phyloP scores from a whole-genome alignment of 495 filamentous ascomycete species.

The Annulohypoxylon bovei region DNA sequence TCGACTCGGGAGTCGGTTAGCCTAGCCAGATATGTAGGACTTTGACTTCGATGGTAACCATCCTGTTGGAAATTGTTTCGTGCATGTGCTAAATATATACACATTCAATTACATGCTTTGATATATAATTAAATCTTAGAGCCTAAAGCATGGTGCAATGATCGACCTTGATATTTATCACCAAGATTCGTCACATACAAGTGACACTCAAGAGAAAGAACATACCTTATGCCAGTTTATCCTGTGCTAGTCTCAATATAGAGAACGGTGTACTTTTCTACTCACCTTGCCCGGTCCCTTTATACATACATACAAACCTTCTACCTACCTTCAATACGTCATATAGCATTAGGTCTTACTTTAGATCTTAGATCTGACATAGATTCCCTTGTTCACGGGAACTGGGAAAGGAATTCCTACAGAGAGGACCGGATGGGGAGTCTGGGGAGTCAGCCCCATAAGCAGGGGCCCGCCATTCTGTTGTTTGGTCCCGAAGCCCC shows the following conservation, averaged over 20 bases:
- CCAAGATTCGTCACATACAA: neutral
- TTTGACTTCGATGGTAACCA: neutral
- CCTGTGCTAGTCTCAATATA: neutral
- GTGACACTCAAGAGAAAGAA: neutral
- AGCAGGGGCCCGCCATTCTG: neutral
- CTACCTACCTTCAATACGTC: neutral
- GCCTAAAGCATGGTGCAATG: neutral
- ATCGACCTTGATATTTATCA: slow-evolving; percentile 2
- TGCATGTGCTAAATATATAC: neutral
- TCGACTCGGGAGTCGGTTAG: neutral
- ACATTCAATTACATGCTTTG: neutral
- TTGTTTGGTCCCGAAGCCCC: slow-evolving; percentile 1
- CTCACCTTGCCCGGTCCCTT: neutral
- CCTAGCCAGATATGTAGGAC: neutral
- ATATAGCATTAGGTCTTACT: neutral
- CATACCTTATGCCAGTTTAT: neutral
- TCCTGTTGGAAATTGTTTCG: neutral
- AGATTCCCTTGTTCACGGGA: neutral
- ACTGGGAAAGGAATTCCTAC: neutral
- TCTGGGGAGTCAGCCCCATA: neutral
- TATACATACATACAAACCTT: neutral
- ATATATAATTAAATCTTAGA: neutral
- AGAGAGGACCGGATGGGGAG: neutral
- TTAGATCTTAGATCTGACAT: neutral
- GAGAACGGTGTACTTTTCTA: neutral